Base-by-base conservation (phyloP, 306 rosid genomes). In the Fragaria ananassa region DNA sequence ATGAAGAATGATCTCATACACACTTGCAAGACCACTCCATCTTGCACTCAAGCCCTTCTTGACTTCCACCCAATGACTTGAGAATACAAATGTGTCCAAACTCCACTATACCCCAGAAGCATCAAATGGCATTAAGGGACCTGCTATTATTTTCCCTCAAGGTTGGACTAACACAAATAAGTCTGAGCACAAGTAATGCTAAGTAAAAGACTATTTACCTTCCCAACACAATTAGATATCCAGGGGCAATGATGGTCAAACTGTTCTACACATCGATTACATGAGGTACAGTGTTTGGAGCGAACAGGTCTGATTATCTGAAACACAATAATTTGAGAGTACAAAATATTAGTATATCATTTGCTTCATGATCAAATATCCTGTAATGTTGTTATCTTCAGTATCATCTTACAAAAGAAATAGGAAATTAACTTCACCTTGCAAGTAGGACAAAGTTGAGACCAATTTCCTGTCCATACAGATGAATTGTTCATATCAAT, bases 171-270 rank as follows among this genome's bases (percentile, higher is more conserved):
- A 62, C 42, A 29, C 10, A 34, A 27, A 25, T 25, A 29, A 13
- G 39, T 29, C 9, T 31, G 12, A 17, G 21, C 13, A 7, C 27
- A 65, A 37, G 25, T 8, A 65, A 18, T 3, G 23, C 11, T 68
- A 76, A 45, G 58, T 53, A 8, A 53, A 53, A 6, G 70, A 58
- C 58, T 66, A 81, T 79, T 76, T 67, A 95, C 98, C 94, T 89
- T 95, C 75, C 98, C 98, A 80, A 92, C 98, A 78, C 98, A 95
- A 82, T 90, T 95, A 83, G 98, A 95, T 85, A 95, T 95, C 98
- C 98, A 95, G 6, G 98, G 98, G 84, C 98, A 95, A 63, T 95
- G 98, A 82, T 92, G 98, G 83, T 95, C 98, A 75, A 95, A 95
- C 88, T 95, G 98, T 72, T 92, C 97, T 74, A 95, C 96, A 47